A percentile compares a stretch with the other conserved stretches of the same genome.
Evolutionary conservation across 2,329 filamentous ascomycete species (phyloP).

Genomic region (Ophiostoma pallidulum): DNA sequence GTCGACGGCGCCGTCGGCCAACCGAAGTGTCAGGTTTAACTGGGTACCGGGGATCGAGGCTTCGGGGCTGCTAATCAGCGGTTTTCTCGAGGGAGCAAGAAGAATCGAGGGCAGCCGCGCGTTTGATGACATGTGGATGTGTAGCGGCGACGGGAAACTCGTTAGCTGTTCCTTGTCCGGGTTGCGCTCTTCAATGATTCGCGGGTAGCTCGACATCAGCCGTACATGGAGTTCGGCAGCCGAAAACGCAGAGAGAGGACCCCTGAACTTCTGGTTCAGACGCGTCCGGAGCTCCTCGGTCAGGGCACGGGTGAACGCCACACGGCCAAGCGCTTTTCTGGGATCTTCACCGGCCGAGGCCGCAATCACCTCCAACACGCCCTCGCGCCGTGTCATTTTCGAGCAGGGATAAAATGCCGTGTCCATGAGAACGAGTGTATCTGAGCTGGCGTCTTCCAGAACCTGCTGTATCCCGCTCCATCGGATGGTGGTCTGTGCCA

Average conservation of each 20-base stretch:
- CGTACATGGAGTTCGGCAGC: constrained; percentile 41
- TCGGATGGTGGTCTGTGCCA: constrained; percentile 35
- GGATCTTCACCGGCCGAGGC: constrained; percentile 46
- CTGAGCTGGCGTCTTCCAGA: constrained; percentile 45
- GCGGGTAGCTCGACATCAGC: constrained; percentile 39
- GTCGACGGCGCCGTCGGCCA: constrained; percentile 42
- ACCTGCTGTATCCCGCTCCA: constrained; percentile 49
- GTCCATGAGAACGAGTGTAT: constrained; percentile 51
- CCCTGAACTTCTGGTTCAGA: constrained; percentile 33
- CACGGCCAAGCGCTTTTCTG: constrained; percentile 36
- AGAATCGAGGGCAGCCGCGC: constrained; percentile 47
- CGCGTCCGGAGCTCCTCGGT: constrained; percentile 40
- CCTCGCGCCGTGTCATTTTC: constrained; percentile 41
- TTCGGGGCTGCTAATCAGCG: constrained; percentile 33
- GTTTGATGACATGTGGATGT: constrained; percentile 46
- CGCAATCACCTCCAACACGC: constrained; percentile 47
- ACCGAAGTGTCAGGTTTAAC: constrained; percentile 40
- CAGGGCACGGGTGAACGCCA: constrained; percentile 43
- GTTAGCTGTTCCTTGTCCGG: constrained; percentile 37
- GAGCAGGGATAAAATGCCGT: constrained; percentile 47
- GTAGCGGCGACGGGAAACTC: constrained; percentile 45
- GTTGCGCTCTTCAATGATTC: constrained; percentile 40
- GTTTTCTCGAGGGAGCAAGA: constrained; percentile 38
- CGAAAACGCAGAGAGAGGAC: constrained; percentile 33
- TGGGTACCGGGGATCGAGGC: constrained; percentile 29